Evolutionary conservation across 2,329 filamentous ascomycete species (phyloP), one percentile per base, ranked within the genome.

Genomic region (Fusarium musae): DNA sequence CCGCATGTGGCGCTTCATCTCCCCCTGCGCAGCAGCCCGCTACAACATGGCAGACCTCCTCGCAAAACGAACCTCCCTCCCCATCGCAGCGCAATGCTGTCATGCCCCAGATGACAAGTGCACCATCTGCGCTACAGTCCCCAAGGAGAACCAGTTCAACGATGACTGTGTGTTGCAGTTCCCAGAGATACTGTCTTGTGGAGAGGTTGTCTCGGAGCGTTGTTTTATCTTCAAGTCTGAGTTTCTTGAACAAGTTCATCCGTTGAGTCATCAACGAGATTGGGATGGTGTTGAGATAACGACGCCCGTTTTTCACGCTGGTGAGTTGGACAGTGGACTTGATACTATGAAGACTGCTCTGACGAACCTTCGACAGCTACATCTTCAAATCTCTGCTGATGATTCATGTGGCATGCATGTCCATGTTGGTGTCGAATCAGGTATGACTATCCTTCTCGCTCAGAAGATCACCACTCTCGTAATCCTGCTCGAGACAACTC

Each of bases 351-450:
- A 30, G 2, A 30, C 50, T 1, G 23, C 66, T 3, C 19, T 79
- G 12, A 39, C 52, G 4, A 64, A 42, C 3, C 58, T 79, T 50
- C 59, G 74, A 2, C 19, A 54, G 16, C 59, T 69, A 3, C 59
- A 32, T 4, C 19, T 59, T 16, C 16, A 64, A 0, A 75, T 78
- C 16, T 47, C n/a, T 0, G 70, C 63, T 3, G 72, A 79, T 47
- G 49, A 53, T 6, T 64, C 59, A 5, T 79, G 78, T 23, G 77
- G 78, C 6, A 62, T 79, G 39, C 77, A 79, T 34, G 54, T 79
- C 7, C 77, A 79, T 15, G 68, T 79, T 4, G 77, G 78, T 15
- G 57, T 73, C 15, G 62, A 69, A 19, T 42, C 26, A 2, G 78
- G 77, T 23, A 75, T 79, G 72, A 70, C 57, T 2, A 53, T 79